Percentiles rank a stretch among this genome's conserved stretches.
These are phyloP conservation scores for Zychaea mexicana DNA, from an alignment of 371 early-diverging fungal genomes.

Conservation along the genomic window DNA sequence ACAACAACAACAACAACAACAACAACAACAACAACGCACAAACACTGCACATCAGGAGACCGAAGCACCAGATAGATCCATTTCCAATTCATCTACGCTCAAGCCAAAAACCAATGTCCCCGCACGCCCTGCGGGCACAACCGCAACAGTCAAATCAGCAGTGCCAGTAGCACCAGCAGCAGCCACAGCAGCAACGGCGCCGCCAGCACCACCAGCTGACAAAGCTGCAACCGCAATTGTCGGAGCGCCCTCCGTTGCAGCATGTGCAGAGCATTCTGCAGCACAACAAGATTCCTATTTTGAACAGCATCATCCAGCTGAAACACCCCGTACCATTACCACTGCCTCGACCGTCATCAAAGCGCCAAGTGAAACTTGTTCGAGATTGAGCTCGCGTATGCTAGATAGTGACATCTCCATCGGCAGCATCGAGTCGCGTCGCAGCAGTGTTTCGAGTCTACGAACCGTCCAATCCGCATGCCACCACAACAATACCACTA, in stretches of 20 bases:
- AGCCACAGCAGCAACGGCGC: neutral
- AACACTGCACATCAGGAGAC: neutral
- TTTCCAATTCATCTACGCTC: constrained; percentile 5
- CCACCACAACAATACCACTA: neutral
- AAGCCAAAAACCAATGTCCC: constrained; percentile 1
- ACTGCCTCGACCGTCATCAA: neutral
- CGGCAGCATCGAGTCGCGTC: constrained; percentile 12
- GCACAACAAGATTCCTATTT: constrained; percentile 4
- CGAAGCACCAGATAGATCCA: neutral
- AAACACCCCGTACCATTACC: neutral
- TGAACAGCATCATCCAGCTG: constrained; percentile 2
- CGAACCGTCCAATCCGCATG: constrained; percentile 2
- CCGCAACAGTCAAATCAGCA: neutral
- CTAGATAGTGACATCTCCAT: constrained; percentile 17
- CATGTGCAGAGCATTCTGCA: constrained; percentile 1
- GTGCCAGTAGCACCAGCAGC: neutral
- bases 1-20: constrained; percentile 10
- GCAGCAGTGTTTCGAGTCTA: constrained; percentile 13
- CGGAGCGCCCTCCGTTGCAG: constrained; percentile 6
- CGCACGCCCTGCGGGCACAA: constrained; percentile 2
- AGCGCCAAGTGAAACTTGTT: neutral
- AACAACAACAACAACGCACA: constrained; percentile 11
- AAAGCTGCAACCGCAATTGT: neutral
- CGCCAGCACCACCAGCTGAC: neutral
- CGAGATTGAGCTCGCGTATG: constrained; percentile 1